Conservation (phyloP, 257 asterid species). For the Verbascum thapsus region DNA sequence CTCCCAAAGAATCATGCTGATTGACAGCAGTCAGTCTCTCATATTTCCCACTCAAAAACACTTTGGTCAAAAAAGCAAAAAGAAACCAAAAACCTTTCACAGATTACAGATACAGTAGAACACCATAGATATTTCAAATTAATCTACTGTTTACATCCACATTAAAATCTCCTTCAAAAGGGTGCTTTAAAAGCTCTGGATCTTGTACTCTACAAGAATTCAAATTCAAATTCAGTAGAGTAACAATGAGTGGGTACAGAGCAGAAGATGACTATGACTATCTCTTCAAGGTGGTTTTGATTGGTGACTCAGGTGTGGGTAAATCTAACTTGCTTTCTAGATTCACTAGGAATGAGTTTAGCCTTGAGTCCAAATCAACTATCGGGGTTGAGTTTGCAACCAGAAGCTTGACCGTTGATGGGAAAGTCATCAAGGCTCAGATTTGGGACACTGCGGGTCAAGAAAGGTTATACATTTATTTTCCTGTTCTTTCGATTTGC, state of each 20-base stretch:
- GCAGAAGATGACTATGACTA: constrained; percentile 91
- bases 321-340: constrained; percentile 85
- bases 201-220: constrained; percentile 2
- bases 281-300: constrained; percentile 79
- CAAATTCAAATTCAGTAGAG: constrained; percentile 17
- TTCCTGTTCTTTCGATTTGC: constrained; percentile 37
- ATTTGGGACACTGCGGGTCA: constrained; percentile 97
- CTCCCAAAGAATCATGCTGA: constrained; percentile 1
- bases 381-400: constrained; percentile 95
- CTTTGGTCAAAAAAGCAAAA: constrained; percentile 8
- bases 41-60: constrained; percentile 24
- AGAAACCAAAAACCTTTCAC: constrained; percentile 19
- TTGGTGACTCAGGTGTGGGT: constrained; percentile 90
- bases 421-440: constrained; percentile 86
- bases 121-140: constrained; percentile 21
- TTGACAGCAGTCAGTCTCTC: constrained; percentile 26
- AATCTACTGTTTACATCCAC: not conserved
- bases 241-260: constrained; percentile 70
- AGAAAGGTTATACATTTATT: constrained; percentile 58
- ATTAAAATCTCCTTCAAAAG: too few relatives aligned
- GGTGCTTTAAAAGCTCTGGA: constrained; percentile 15
- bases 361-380: constrained; percentile 85
- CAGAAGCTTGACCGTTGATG: constrained; percentile 75
- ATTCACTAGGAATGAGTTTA: constrained; percentile 86
- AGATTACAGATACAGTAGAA: constrained; percentile 22